A percentile compares a stretch with the other conserved stretches of the same genome.
Conservation (phyloP, 2,329 filamentous ascomycete species). For the Aspergillus tubingensis region DNA sequence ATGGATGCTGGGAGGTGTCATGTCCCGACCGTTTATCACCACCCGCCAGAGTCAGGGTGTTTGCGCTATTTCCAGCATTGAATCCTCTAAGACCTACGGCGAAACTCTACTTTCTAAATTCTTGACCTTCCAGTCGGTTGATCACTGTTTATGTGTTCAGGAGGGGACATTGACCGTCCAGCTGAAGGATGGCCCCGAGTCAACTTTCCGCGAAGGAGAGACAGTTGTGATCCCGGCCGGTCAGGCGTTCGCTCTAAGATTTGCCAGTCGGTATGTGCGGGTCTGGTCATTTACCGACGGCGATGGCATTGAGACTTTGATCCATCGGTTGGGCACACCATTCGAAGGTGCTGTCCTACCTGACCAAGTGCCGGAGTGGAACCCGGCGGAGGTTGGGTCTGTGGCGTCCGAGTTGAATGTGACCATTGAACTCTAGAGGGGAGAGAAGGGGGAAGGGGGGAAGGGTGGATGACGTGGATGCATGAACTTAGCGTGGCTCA, state of each 20-base stretch:
- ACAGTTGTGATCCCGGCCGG: conserved; percentile 53
- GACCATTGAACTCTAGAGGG: conserved; percentile 13
- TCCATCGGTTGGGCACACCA: conserved; percentile 41
- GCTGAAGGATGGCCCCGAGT: conserved; percentile 39
- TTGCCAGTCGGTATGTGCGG: conserved; percentile 51
- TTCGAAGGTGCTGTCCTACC: conserved; percentile 43
- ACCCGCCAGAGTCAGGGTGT: conserved; percentile 51
- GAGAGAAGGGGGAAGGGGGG: neutral
- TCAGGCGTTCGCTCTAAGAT: conserved; percentile 48
- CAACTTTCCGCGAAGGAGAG: conserved; percentile 49
- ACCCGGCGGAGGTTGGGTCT: conserved; percentile 22
- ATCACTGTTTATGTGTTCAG: conserved; percentile 55
- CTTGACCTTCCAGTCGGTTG: conserved; percentile 50
- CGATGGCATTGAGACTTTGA: conserved; percentile 51
- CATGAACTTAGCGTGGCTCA: neutral
- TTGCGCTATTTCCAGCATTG: conserved; percentile 58
- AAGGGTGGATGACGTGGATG: neutral
- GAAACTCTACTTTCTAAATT: conserved; percentile 38
- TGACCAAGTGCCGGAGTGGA: conserved; percentile 33
- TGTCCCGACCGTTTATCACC: conserved; percentile 50
- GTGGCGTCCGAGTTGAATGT: conserved; percentile 24
- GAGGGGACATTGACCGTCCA: conserved; percentile 51
- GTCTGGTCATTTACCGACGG: conserved; percentile 54
- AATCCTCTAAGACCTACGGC: conserved; percentile 42
- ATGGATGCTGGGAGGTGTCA: conserved; percentile 37